These are phyloP conservation scores for Saraca asoca DNA, from an alignment of 331 rosid species.

Conservation along the genomic window DNA sequence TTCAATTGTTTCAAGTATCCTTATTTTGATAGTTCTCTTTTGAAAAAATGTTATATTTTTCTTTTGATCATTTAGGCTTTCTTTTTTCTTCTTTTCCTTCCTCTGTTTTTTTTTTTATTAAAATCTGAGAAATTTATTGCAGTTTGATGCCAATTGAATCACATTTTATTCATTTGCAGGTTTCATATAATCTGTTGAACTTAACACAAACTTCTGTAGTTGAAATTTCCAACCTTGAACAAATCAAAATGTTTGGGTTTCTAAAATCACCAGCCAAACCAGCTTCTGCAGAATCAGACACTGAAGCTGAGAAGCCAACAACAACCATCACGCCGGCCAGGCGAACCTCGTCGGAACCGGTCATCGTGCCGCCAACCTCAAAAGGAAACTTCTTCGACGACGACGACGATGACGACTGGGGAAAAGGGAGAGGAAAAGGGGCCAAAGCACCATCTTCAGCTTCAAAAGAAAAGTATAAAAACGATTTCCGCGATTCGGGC, in stretches of 20 bases:
- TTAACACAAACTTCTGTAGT: no score
- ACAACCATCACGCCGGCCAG: conserved; percentile 38
- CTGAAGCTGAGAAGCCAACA: conserved; percentile 35
- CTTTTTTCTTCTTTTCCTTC: no score
- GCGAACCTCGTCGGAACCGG: conserved; percentile 75
- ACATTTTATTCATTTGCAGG: conserved; percentile 26
- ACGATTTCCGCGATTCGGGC: conserved; percentile 56
- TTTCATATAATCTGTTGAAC: conserved; percentile 6
- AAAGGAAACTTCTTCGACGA: no score
- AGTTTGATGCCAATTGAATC: not conserved
- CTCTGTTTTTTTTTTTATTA: no score
- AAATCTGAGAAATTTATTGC: no score
- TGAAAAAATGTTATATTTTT: no score
- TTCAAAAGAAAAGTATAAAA: conserved; percentile 26
- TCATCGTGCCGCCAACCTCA: conserved; percentile 36
- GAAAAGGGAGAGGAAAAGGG: no score
- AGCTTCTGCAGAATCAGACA: conserved; percentile 34
- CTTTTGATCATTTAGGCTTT: no score
- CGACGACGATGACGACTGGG: conserved; percentile 29
- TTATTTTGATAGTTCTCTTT: no score
- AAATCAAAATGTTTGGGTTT: conserved; percentile 65
- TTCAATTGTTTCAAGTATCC: no score
- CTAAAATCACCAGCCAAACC: conserved; percentile 55
- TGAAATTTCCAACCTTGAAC: no score
- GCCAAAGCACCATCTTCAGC: no score